These are phyloP conservation scores for Pythium biforme DNA, from an alignment of 352 stramenopile genomes.

Conservation along the genomic window DNA sequence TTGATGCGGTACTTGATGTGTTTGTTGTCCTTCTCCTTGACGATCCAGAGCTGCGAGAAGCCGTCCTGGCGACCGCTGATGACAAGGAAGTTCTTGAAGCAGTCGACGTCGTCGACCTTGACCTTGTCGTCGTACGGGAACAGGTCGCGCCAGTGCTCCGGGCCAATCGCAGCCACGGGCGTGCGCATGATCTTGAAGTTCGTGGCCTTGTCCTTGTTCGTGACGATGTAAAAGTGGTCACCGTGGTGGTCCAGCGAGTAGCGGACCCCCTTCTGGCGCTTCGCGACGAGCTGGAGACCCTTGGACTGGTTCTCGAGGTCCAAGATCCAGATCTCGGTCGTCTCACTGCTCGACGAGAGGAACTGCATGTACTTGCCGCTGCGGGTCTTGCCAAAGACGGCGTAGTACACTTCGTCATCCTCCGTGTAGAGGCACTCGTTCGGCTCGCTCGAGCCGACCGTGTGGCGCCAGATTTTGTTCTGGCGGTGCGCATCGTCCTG, in stretches of 20 bases:
- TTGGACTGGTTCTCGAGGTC: slow-evolving; percentile 54
- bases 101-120: slow-evolving; percentile 85
- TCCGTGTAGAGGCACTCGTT: slow-evolving; percentile 95
- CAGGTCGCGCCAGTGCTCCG: slow-evolving; percentile 86
- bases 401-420: slow-evolving; percentile 92
- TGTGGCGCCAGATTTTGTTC: slow-evolving; percentile 93
- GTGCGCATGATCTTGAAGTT: slow-evolving; percentile 94
- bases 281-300: slow-evolving; percentile 54
- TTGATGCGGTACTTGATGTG: slow-evolving; percentile 59
- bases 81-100: slow-evolving; percentile 88
- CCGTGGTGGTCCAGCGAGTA: slow-evolving; percentile 89
- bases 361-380: slow-evolving; percentile 93
- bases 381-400: slow-evolving; percentile 90
- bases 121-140: slow-evolving; percentile 78
- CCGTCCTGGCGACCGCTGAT: slow-evolving; percentile 83
- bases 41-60: slow-evolving; percentile 84
- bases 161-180: slow-evolving; percentile 41
- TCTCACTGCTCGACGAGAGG: slow-evolving; percentile 87
- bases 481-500: slow-evolving; percentile 91
- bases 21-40: slow-evolving; percentile 50
- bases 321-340: slow-evolving; percentile 86
- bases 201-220: slow-evolving; percentile 90
- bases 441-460: slow-evolving; percentile 62
- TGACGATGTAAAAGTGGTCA: slow-evolving; percentile 91
- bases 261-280: slow-evolving; percentile 64